Evolutionary conservation across 768 basidiomycete genomes (phyloP).

Genomic region (Lyophyllum semitale): DNA sequence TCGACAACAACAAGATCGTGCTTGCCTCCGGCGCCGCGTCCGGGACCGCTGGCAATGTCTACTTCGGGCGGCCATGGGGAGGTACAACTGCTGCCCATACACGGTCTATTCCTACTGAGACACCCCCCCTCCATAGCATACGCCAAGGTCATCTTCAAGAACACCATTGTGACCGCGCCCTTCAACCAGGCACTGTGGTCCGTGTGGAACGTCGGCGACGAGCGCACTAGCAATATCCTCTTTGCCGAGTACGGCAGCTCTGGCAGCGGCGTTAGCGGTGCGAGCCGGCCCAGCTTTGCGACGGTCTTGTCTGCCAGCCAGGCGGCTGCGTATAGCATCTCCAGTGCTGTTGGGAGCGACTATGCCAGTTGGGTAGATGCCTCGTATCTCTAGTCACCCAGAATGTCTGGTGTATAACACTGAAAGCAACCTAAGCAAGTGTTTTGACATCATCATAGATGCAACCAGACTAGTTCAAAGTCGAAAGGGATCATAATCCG

Average conservation of each 20-base stretch:
- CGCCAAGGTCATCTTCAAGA: constrained; percentile 52
- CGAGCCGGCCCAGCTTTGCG: constrained; percentile 40
- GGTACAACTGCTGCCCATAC: constrained; percentile 29
- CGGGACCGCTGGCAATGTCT: constrained; percentile 36
- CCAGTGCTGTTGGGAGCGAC: constrained; percentile 48
- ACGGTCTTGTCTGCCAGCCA: constrained; percentile 37
- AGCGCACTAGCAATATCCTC: constrained; percentile 42
- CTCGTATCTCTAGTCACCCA: constrained; percentile 26
- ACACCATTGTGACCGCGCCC: constrained; percentile 41
- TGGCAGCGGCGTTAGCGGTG: constrained; percentile 37
- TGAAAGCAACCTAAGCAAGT: too few species aligned
- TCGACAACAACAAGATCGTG: constrained; percentile 45
- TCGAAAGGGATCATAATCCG: too few species aligned
- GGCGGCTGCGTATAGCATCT: constrained; percentile 39
- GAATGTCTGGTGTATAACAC: neutral
- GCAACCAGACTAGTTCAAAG: too few species aligned
- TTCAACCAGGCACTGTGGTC: constrained; percentile 48
- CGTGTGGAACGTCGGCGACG: constrained; percentile 39
- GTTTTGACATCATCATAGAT: too few species aligned
- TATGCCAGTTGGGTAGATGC: constrained; percentile 48
- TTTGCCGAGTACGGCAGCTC: constrained; percentile 49
- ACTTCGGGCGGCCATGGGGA: constrained; percentile 51
- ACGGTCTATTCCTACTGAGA: neutral
- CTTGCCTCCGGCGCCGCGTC: constrained; percentile 40
- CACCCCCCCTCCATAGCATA: constrained; percentile 29